These are phyloP conservation scores for Ceratocystis destructans DNA, from an alignment of 2,329 filamentous ascomycete species.

Conservation along the genomic window DNA sequence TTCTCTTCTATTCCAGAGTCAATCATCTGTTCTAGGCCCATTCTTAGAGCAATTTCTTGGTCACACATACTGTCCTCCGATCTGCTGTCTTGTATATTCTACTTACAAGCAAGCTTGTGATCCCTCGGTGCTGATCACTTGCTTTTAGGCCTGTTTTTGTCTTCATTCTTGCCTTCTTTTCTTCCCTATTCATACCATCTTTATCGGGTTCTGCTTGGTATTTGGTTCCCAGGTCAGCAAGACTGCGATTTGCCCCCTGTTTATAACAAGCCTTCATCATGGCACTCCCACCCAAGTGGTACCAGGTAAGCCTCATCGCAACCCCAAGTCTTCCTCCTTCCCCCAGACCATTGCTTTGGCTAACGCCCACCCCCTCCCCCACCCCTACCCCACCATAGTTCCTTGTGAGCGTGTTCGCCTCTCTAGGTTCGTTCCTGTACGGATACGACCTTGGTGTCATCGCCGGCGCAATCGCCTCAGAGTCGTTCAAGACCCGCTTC, in stretches of 20 bases:
- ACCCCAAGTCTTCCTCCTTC: not conserved
- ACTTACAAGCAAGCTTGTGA: not conserved
- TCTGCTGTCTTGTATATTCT: not conserved
- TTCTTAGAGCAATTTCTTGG: not conserved
- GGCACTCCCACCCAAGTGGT: conserved; percentile 33
- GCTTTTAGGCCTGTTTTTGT: not conserved
- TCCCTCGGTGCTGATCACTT: conserved; percentile 5
- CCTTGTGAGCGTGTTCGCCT: conserved; percentile 41
- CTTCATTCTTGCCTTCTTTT: not conserved
- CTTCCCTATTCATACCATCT: not conserved
- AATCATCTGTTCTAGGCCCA: not conserved
- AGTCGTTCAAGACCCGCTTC: conserved; percentile 27
- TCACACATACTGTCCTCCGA: not conserved
- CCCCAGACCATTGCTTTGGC: not conserved
- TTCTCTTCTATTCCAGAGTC: not conserved
- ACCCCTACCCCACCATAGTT: conserved; percentile 27
- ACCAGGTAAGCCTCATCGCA: conserved; percentile 22
- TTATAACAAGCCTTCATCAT: conserved; percentile 23
- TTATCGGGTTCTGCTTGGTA: not conserved
- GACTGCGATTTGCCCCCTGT: not conserved
- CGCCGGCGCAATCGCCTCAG: conserved; percentile 38
- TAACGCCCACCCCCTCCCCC: not conserved
- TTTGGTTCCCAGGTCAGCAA: not conserved
- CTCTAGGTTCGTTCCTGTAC: conserved; percentile 40
- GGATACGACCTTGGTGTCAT: conserved; percentile 44